These are phyloP conservation scores for Colletotrichum tamarilloi DNA, from an alignment of 2,329 filamentous ascomycete genomes.

Conservation along the genomic window DNA sequence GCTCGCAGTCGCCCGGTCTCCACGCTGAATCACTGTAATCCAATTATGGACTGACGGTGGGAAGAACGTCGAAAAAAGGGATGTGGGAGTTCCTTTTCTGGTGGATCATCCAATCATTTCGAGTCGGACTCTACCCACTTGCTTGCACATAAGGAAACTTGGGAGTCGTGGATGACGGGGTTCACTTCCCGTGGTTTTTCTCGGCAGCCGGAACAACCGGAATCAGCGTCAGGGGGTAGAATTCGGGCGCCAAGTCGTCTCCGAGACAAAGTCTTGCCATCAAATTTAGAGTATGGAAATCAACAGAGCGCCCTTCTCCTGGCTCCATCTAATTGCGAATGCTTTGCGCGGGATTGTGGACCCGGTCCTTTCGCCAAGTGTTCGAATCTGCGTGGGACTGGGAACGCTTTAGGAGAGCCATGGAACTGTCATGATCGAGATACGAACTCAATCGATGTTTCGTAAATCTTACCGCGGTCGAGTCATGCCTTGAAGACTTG, in stretches of 20 bases:
- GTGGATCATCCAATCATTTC: conserved; percentile 14
- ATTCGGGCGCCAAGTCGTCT: conserved; percentile 10
- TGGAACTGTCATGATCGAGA: neutral
- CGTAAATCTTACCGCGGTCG: neutral
- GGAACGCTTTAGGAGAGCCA: neutral
- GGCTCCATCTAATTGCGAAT: neutral
- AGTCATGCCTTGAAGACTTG: conserved; percentile 12
- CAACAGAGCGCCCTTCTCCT: conserved; percentile 2
- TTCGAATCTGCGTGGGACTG: neutral
- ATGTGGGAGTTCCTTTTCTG: conserved; percentile 19
- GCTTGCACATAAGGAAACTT: neutral
- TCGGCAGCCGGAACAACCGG: conserved; percentile 32
- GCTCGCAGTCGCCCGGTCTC: neutral
- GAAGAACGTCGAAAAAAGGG: neutral
- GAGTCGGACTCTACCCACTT: neutral
- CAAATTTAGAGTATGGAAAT: conserved; percentile 13
- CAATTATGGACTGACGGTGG: neutral
- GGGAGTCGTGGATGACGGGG: neutral
- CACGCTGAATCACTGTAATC: conserved; percentile 7
- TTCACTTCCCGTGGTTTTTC: neutral
- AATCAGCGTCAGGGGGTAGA: conserved; percentile 8
- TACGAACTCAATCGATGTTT: neutral
- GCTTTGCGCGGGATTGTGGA: neutral
- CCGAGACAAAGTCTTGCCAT: conserved; percentile 1
- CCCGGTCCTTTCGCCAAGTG: neutral